Evolutionary conservation across 1,284 basidiomycete species (phyloP), one percentile per base, ranked within the genome.

Genomic region (Lignosus rhinocerotis): DNA sequence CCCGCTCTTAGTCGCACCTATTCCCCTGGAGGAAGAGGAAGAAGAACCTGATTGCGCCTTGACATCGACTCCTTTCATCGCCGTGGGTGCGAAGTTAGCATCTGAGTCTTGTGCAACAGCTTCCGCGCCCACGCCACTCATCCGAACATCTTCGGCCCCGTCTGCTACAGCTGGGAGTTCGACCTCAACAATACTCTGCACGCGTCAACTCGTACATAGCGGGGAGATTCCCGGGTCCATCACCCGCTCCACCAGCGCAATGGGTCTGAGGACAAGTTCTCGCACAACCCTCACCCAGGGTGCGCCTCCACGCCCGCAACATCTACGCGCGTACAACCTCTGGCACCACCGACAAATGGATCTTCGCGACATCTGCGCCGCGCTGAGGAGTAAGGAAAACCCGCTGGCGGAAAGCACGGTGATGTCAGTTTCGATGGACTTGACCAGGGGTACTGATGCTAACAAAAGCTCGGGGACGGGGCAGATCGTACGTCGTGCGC

Each of bases 321-420:
- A 79, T 51, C 67, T 83, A 36, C 78, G 82, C 11, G 83, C 85
- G 25, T 86, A 87, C 68, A 76, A 75, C n/a, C 66, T 81, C 31
- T 88, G 85, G 85, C 75, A 82, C 61, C 50, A 76, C 30, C 68
- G 72, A 17, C 67, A 74, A 45, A 72, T 80, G 69, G 58, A 73
- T 0, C 66, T 86, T 7, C 68, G 75, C n/a, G 72, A 75, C 48
- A 85, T 87, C 69, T 81, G 85, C 69, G 65, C 70, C 12, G 66
- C 73, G 42, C 64, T 85, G 64, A 64, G 76, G 44, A 65, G 72
- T 65, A 67, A 64, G 54, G 69, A 75, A 25, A 77, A 80, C 47
- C 80, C 81, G 12, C 72, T 87, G 51, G 80, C 80, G 55, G 73
- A 76, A 54, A 72, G 75, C 34, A 85, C 84, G 4, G 83, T 86